Evolutionary conservation across 192 early-diverging fungal species (phyloP).

Genomic region (Coemansia sp.): DNA sequence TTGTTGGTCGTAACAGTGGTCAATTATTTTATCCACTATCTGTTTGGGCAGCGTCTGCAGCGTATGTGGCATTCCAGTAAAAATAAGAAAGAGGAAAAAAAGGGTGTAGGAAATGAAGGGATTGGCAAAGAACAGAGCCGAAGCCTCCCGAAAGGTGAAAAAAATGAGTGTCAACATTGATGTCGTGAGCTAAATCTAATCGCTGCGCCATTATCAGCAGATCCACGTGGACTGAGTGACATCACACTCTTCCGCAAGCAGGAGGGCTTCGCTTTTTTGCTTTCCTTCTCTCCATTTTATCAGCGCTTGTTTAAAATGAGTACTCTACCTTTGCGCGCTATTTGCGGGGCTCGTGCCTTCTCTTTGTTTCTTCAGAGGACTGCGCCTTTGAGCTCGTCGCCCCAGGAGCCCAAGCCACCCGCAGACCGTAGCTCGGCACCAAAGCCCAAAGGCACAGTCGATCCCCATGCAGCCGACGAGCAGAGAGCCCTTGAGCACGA

Average conservation of each 20-base stretch:
- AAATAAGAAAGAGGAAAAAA: not conserved
- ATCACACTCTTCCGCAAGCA: too few relatives aligned
- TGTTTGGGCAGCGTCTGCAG: slow-evolving; percentile 36
- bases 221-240: not conserved
- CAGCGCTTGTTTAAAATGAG: not conserved
- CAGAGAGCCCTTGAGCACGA: slow-evolving; percentile 15
- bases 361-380: not conserved
- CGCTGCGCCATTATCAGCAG: not conserved
- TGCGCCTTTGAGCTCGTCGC: not conserved
- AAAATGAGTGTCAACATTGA: not conserved
- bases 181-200: not conserved
- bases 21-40: slow-evolving; percentile 28
- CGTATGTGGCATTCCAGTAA: slow-evolving; percentile 16
- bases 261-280: not conserved
- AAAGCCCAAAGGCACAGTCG: not conserved
- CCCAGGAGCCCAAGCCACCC: not conserved
- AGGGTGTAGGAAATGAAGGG: not conserved
- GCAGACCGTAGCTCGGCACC: slow-evolving; percentile 12
- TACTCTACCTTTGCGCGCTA: not conserved
- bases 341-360: not conserved
- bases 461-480: not conserved
- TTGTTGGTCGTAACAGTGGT: slow-evolving; percentile 14
- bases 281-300: not conserved
- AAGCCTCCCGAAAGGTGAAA: too few relatives aligned
- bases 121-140: not conserved